Evolutionary conservation across 2,329 filamentous ascomycete species (phyloP), one percentile per base, ranked within the genome.

Genomic region (Orbilia quercus): DNA sequence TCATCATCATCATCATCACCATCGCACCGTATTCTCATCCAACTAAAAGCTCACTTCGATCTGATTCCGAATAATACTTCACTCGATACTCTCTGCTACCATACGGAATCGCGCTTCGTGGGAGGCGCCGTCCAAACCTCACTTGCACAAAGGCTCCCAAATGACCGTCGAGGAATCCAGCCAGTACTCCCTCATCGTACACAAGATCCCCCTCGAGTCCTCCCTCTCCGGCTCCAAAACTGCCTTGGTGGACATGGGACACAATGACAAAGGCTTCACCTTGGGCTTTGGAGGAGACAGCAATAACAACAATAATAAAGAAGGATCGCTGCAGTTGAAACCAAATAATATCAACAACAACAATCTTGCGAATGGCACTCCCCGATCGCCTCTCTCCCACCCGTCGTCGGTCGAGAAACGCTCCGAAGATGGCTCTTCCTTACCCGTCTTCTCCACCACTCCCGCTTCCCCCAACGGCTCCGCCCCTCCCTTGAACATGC

Each of bases 141-240:
- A 4, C 3, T 5, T 31, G 5, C 28, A 4, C 1, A 44, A 50
- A 25, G 23, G 51, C 14, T 9, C 11, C 40, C 48, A 62, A 58
- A 72, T 72, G 66, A 72, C 66, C 59, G 53, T 72, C 66, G 66
- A 72, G 53, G 66, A 72, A 45, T 55, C 57, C 12, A 63, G 31
- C 59, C 66, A 59, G 25, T 72, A 72, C 59, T 58, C 66, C 42
- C 28, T 72, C 59, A 72, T 72, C 44, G 58, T 72, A 25, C 66
- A 72, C n/a, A 72, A 59, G 64, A 40, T 64, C 18, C 59, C 66
- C 18, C 36, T 72, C 58, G 44, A 65, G 20, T 59, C 50, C 23
- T 25, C 58, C 36, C 44, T 55, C 20, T 28, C 20, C 28, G 50
- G 25, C 6, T 18, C 58, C 53, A 51, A 38, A 20, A 53, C 53